Base-by-base conservation (phyloP, 352 stramenopile genomes). In the Phytopythium vexans region DNA sequence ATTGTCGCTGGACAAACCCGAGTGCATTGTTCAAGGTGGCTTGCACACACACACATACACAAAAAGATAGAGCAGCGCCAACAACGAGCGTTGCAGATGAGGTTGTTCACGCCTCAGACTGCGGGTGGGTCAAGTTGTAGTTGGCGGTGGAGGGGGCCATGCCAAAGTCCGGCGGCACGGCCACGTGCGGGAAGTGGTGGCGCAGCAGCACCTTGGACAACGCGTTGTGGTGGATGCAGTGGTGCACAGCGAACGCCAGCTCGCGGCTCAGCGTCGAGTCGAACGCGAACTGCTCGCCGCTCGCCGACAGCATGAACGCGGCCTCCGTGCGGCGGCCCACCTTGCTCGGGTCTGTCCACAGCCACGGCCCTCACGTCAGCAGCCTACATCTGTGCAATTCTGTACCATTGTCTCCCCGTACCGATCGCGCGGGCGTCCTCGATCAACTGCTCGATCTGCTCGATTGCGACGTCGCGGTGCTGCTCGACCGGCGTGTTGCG, bases 201-300 rank as follows among this genome's bases (percentile, higher is more conserved):
- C 64, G 66, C 49, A 92, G 59, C 48, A 94, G 59, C 42, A 91
- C 66, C 57, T 89, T 88, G 40, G 86, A 80, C 49, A 92, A 52
- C 48, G 82, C 82, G 58, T 92, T 92, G 66, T 94, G 84, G 67
- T 94, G 84, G 61, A 94, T 94, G 55, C 70, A 88, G 58, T 94
- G 84, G 60, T 94, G 84, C 49, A 90, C 81, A 1, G 82, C 82
- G 46, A 94, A 94, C n/a, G 78, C 80, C 37, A 94, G 42, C 51
- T 94, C 84, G 33, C 84, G 80, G 41, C 67, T 79, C 14, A 92
- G 70, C 1, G 80, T 91, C 49, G 80, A 92, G 49, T 72, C 58
- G 45, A 94, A 86, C 37, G 69, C 66, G 35, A 88, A 76, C 58
- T 94, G 76, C 12, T 66, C 59, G 47, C 84, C 80, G 51, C 91